Conservation (phyloP, 2,329 filamentous ascomycete species). For the Talaromyces sp. region DNA sequence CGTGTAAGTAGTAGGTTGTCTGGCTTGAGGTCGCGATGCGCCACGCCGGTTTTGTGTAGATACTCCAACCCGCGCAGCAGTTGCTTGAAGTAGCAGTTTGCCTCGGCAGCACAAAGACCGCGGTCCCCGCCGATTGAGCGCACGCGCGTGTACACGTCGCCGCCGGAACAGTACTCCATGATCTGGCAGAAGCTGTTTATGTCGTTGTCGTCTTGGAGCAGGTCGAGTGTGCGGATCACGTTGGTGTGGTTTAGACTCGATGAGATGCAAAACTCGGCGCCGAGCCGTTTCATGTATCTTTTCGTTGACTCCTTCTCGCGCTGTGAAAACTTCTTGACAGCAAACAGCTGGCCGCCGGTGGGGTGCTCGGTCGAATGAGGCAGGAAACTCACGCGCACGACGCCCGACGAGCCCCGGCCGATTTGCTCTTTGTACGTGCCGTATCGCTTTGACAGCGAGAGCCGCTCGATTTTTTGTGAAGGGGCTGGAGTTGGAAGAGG, state of each 20-base stretch:
- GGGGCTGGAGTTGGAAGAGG: neutral
- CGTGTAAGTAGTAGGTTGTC: conserved; percentile 57
- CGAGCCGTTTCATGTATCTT: conserved; percentile 86
- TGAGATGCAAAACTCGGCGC: conserved; percentile 87
- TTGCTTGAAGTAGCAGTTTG: conserved; percentile 91
- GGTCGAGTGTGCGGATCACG: conserved; percentile 82
- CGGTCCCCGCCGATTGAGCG: conserved; percentile 57
- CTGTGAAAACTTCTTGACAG: conserved; percentile 85
- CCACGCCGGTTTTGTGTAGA: conserved; percentile 87
- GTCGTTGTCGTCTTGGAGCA: conserved; percentile 78
- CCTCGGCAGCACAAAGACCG: conserved; percentile 67
- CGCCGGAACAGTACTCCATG: conserved; percentile 89
- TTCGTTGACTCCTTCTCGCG: conserved; percentile 79
- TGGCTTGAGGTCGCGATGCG: conserved; percentile 56
- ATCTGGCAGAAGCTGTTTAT: conserved; percentile 73
- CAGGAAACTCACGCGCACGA: conserved; percentile 87
- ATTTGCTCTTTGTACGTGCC: conserved; percentile 38
- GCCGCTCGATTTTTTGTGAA: neutral
- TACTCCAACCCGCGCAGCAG: conserved; percentile 92
- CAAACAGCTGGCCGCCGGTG: conserved; percentile 70
- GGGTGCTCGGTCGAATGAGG: conserved; percentile 64
- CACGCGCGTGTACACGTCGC: conserved; percentile 80
- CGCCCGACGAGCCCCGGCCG: conserved; percentile 83
- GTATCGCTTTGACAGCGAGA: conserved; percentile 8
- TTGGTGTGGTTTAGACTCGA: conserved; percentile 85